Evolutionary conservation across 2,329 filamentous ascomycete genomes (phyloP).

Genomic region (Ploettnerulaceae sp.): DNA sequence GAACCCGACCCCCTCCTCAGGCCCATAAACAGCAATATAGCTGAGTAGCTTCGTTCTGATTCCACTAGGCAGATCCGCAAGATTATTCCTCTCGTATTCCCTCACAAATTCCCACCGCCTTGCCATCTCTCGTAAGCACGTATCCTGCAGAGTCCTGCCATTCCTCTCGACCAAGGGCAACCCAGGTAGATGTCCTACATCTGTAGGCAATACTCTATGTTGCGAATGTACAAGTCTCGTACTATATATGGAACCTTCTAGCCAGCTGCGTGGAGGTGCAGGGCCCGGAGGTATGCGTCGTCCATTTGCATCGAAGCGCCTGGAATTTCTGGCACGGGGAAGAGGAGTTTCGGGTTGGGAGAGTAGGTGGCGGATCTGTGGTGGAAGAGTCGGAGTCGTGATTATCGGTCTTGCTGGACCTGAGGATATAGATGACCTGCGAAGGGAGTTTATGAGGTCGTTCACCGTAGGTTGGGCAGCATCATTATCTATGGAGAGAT

Average conservation of each 20-base stretch:
- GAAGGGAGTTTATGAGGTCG: conserved; percentile 53
- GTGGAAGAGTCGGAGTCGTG: conserved; percentile 49
- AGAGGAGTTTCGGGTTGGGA: conserved; percentile 53
- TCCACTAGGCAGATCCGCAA: conserved; percentile 51
- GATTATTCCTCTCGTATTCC: conserved; percentile 51
- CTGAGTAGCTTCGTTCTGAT: conserved; percentile 49
- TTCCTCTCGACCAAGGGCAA: conserved; percentile 26
- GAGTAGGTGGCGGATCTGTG: conserved; percentile 53
- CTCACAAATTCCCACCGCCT: conserved; percentile 51
- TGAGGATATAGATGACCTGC: conserved; percentile 38
- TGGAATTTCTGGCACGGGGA: conserved; percentile 38
- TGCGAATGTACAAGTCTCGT: conserved; percentile 20
- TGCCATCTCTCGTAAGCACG: conserved; percentile 46
- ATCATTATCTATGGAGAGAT: conserved; percentile 25
- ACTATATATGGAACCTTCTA: conserved; percentile 34
- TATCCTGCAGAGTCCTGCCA: conserved; percentile 40
- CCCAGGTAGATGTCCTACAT: conserved; percentile 37
- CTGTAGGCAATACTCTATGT: conserved; percentile 28
- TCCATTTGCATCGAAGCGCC: conserved; percentile 44
- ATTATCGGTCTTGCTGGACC: conserved; percentile 16
- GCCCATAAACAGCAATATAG: conserved; percentile 42
- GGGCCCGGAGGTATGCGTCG: conserved; percentile 53
- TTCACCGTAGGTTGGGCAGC: conserved; percentile 49
- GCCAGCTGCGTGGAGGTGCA: conserved; percentile 55
- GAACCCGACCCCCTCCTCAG: conserved; percentile 44